These are phyloP conservation scores for Platismatia glauca DNA, from an alignment of 495 filamentous ascomycete species.

Conservation along the genomic window DNA sequence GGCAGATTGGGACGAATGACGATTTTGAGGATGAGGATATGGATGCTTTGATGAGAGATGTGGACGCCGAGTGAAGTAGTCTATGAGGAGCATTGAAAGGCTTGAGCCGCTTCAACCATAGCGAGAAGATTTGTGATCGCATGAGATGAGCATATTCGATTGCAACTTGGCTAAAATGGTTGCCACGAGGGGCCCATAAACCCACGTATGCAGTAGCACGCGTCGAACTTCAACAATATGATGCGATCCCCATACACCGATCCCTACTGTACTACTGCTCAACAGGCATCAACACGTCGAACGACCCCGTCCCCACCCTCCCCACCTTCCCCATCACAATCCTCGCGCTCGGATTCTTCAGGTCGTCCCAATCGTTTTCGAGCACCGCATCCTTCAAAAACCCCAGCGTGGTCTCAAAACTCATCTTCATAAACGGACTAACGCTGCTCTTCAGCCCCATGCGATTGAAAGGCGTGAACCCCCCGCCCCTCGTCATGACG, in stretches of 20 bases:
- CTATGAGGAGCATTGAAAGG: neutral
- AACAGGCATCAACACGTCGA: conserved; percentile 74
- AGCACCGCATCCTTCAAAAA: conserved; percentile 87
- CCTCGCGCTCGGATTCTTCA: conserved; percentile 74
- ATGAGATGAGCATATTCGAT: neutral
- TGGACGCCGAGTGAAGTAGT: conserved; percentile 28
- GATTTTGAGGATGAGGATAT: conserved; percentile 51
- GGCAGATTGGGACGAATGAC: neutral
- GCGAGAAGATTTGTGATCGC: neutral
- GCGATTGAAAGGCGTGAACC: conserved; percentile 83
- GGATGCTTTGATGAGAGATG: conserved; percentile 57
- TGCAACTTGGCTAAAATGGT: neutral
- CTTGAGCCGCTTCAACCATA: neutral
- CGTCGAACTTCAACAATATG: neutral
- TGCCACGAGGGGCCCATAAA: neutral
- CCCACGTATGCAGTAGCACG: neutral
- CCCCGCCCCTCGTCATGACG: conserved; percentile 86
- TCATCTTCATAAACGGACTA: conserved; percentile 94
- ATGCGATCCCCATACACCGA: neutral
- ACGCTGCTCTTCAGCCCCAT: conserved; percentile 74
- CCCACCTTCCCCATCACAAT: conserved; percentile 81
- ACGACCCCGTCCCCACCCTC: conserved; percentile 78
- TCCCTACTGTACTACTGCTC: conserved; percentile 1
- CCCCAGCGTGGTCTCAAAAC: conserved; percentile 91
- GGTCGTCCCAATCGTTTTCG: conserved; percentile 80